These are phyloP conservation scores for Erythrobasidium hasegawianum DNA, from an alignment of 1,284 basidiomycete species.

Conservation along the genomic window DNA sequence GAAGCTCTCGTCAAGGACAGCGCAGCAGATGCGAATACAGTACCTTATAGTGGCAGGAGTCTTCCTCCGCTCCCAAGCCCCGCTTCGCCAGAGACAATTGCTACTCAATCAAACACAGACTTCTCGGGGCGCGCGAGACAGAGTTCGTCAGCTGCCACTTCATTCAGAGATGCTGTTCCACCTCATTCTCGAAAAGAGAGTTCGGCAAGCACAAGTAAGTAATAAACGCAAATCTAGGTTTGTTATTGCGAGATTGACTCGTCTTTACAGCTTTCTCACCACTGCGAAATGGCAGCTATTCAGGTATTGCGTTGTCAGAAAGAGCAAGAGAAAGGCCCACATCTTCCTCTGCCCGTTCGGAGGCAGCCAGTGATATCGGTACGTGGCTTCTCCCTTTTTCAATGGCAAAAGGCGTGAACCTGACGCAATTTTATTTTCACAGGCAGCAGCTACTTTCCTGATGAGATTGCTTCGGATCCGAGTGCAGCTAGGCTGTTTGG, in stretches of 20 bases:
- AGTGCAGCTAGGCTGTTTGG: slow-evolving; percentile 33
- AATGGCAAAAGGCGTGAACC: too few relatives aligned
- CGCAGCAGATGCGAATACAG: too few relatives aligned
- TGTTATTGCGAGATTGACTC: too few relatives aligned
- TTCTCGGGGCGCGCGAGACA: neutral
- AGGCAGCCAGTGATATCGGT: too few relatives aligned
- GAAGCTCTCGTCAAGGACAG: too few relatives aligned
- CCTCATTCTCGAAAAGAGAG: neutral
- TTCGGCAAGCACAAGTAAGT: neutral
- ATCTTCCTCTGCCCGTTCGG: neutral
- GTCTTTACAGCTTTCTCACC: too few relatives aligned
- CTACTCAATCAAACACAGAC: neutral
- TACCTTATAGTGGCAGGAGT: too few relatives aligned
- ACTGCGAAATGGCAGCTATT: neutral
- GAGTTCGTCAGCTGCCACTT: neutral
- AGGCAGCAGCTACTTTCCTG: slow-evolving; percentile 12
- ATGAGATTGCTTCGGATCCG: slow-evolving; percentile 27
- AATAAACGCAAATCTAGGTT: too few relatives aligned
- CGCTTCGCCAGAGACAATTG: too few relatives aligned
- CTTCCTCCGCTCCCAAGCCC: too few relatives aligned
- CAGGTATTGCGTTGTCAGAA: neutral
- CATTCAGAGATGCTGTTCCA: neutral
- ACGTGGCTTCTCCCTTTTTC: too few relatives aligned
- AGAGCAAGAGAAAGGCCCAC: neutral
- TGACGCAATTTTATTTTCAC: neutral